Conservation (phyloP, 305 asterid genomes). For the Solanum chacoense region DNA sequence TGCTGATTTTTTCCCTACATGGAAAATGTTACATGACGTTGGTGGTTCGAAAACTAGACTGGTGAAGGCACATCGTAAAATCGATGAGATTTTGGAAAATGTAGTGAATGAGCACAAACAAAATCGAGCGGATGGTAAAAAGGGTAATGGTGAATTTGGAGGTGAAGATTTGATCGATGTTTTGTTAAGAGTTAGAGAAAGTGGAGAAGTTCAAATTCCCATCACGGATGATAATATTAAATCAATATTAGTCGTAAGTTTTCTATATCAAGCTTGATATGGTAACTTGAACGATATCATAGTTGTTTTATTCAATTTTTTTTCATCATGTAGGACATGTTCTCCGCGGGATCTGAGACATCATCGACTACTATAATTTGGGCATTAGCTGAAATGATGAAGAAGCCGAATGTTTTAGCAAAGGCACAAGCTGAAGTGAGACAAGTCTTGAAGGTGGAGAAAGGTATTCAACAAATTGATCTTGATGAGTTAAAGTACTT, state of each 20-base stretch:
- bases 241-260: constrained; percentile 7
- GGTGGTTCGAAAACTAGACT: constrained; percentile 1
- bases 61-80: neutral
- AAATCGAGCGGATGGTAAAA: neutral
- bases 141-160: neutral
- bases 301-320: neutral
- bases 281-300: neutral
- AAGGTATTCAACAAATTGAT: constrained; percentile 2
- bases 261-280: neutral
- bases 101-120: constrained; percentile 9
- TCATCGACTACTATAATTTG: constrained; percentile 9
- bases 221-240: constrained; percentile 8
- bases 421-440: constrained; percentile 19
- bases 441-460: neutral
- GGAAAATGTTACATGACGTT: constrained; percentile 1
- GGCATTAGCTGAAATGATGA: constrained; percentile 18
- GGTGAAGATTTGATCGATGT: constrained; percentile 17
- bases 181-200: constrained; percentile 1
- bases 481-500: constrained; percentile 11
- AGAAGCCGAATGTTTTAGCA: neutral
- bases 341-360: constrained; percentile 10
- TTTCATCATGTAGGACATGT: constrained; percentile 7
- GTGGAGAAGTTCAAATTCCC: neutral
- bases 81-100: neutral
- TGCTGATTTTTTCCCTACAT: constrained; percentile 11